A percentile compares a stretch with the other conserved stretches of the same genome.
Conservation (phyloP, 257 asterid species). For the Lithospermum erythrorhizon region DNA sequence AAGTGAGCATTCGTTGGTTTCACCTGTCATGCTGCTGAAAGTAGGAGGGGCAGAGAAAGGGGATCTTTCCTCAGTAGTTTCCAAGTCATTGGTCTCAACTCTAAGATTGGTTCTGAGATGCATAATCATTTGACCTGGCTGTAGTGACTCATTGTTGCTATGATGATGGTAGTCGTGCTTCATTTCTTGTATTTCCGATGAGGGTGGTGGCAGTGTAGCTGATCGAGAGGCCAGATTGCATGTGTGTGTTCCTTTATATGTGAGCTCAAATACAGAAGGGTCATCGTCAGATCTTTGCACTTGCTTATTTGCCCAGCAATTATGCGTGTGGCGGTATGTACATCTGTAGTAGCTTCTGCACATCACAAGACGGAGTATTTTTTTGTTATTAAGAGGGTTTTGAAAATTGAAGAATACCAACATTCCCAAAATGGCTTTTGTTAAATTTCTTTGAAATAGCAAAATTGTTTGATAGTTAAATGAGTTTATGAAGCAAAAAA, state of each 20-base stretch:
- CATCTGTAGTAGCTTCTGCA: slow-evolving; percentile 95
- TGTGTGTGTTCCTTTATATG: slow-evolving; percentile 63
- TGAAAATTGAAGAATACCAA: neutral
- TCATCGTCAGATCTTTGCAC: slow-evolving; percentile 92
- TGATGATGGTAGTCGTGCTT: slow-evolving; percentile 15
- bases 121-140: slow-evolving; percentile 32
- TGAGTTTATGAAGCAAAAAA: no score
- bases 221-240: slow-evolving; percentile 27
- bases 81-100: slow-evolving; percentile 38
- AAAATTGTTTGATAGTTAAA: no score
- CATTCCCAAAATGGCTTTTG: neutral
- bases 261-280: slow-evolving; percentile 58
- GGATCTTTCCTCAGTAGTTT: slow-evolving; percentile 18
- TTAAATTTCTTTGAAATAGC: neutral
- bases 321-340: slow-evolving; percentile 45
- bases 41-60: slow-evolving; percentile 54
- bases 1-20: slow-evolving; percentile 23
- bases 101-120: slow-evolving; percentile 42
- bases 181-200: slow-evolving; percentile 35
- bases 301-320: slow-evolving; percentile 92
- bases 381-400: neutral
- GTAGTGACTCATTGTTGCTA: slow-evolving; percentile 11
- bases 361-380: neutral
- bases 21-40: slow-evolving; percentile 26
- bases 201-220: slow-evolving; percentile 23